Evolutionary conservation across 169 alveolate species (phyloP), one percentile per base, ranked within the genome.

Genomic region (Babesia bovis): DNA sequence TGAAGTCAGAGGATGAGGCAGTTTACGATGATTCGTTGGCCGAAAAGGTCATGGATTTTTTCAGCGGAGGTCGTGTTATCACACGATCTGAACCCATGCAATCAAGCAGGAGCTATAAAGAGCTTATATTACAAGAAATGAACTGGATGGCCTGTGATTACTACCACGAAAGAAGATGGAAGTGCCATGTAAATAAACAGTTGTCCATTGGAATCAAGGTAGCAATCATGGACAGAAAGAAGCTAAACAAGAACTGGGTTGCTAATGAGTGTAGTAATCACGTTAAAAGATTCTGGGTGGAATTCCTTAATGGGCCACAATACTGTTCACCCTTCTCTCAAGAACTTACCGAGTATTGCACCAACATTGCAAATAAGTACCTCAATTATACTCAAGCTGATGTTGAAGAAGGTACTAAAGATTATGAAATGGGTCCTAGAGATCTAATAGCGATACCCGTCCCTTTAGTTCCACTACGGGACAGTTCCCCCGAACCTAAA

Each of bases 71-170:
- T 23, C 58, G 5, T 2, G 32, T 63, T 21, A 60, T 63, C 47
- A 63, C 73, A 15, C 73, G 53, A 4, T 84, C 88, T 3, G 88
- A 81, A 25, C 88, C 88, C 23, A 45, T 76, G 19, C 84, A 69
- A 36, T 30, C 84, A n/a, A 70, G 83, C 47, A 51, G 84, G 38
- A 81, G 88, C 72, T 81, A 69, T 68, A 25, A 84, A 30, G 88
- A 71, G 36, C 81, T 81, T 26, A 81, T 81, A 26, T 66, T 81
- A 35, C 88, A 81, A 81, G 88, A 81, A 33, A 81, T 81, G 88
- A 81, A 81, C 73, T 81, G 88, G 88, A 81, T 81, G 88, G 88
- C 88, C n/a, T 30, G 50, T 25, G 88, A 81, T 53, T 81, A 81
- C 52, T 71, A 81, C 66, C 88, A 81, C 21, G 88, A 81, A 33